Evolutionary conservation across 1,284 basidiomycete genomes (phyloP).

Genomic region (Rhodotorula sp.): DNA sequence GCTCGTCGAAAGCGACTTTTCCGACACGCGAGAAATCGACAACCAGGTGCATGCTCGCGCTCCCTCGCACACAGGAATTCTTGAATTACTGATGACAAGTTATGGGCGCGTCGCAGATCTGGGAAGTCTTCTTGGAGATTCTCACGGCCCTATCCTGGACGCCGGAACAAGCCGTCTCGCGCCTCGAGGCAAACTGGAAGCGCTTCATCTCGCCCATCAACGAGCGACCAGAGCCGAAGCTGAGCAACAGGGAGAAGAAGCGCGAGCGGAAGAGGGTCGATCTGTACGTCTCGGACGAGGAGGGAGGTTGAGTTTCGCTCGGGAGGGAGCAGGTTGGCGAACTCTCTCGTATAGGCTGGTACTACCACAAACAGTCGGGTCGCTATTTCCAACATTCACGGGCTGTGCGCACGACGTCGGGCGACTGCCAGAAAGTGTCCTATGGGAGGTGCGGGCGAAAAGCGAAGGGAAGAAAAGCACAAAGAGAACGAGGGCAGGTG

Average conservation of each 20-base stretch:
- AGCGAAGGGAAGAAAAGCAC: too few relatives aligned
- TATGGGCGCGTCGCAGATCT: constrained; percentile 41
- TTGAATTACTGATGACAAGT: not conserved
- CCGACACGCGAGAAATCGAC: constrained; percentile 26
- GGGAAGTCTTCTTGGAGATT: constrained; percentile 30
- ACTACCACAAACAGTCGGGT: too few relatives aligned
- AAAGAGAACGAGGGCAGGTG: too few relatives aligned
- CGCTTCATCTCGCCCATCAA: constrained; percentile 46
- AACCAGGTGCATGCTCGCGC: constrained; percentile 10
- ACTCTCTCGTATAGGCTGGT: too few relatives aligned
- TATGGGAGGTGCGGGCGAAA: too few relatives aligned
- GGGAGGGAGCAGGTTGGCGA: not conserved
- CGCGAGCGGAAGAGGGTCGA: constrained; percentile 15
- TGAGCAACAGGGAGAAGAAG: constrained; percentile 10
- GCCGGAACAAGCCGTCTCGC: constrained; percentile 38
- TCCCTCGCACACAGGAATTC: not conserved
- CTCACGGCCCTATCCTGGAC: constrained; percentile 37
- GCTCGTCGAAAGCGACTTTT: constrained; percentile 69
- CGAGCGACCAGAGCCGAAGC: constrained; percentile 9
- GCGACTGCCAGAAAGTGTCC: too few relatives aligned
- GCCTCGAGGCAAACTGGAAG: constrained; percentile 51
- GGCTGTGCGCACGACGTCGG: too few relatives aligned
- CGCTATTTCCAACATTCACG: too few relatives aligned
- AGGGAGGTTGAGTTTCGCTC: not conserved
- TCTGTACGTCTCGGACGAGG: constrained; percentile 26